A percentile compares a stretch with the other conserved stretches of the same genome.
Evolutionary conservation across 495 filamentous ascomycete species (phyloP).

Genomic region (Trichoderma gamsii): DNA sequence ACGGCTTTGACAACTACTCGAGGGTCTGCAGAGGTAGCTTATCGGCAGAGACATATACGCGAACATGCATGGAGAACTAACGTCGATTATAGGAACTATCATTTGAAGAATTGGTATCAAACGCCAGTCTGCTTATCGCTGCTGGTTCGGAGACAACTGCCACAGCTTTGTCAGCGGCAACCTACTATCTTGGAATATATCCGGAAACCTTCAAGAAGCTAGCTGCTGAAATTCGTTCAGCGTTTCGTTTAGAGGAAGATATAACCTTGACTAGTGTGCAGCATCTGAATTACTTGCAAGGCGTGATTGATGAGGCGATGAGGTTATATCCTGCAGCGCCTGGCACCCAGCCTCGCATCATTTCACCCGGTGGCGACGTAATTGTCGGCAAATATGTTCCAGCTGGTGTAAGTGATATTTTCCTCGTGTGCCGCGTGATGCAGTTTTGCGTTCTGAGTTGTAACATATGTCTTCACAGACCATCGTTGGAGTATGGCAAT

Average conservation of each 20-base stretch:
- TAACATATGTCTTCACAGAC: constrained; percentile 37
- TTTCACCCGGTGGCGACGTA: constrained; percentile 47
- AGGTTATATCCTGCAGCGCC: constrained; percentile 38
- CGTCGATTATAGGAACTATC: background rate
- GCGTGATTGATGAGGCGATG: constrained; percentile 47
- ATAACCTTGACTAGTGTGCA: constrained; percentile 39
- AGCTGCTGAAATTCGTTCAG: constrained; percentile 49
- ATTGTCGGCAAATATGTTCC: constrained; percentile 46
- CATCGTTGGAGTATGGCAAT: constrained; percentile 43
- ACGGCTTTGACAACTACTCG: background rate
- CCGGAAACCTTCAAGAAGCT: constrained; percentile 33
- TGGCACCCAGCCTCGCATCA: constrained; percentile 35
- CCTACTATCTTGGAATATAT: constrained; percentile 47
- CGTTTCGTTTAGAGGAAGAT: constrained; percentile 37
- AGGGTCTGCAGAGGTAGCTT: background rate
- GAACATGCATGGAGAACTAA: background rate
- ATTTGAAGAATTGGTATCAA: constrained; percentile 27
- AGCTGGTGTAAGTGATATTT: constrained; percentile 37
- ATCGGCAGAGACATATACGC: background rate
- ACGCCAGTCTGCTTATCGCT: constrained; percentile 40
- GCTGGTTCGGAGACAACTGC: constrained; percentile 63
- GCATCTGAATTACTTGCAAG: constrained; percentile 35
- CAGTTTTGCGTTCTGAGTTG: constrained; percentile 17
- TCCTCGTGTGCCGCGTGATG: too few species aligned
- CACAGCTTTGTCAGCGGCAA: constrained; percentile 50